Evolutionary conservation across 2,329 filamentous ascomycete species (phyloP).

Genomic region (Elsinoe fawcettii): DNA sequence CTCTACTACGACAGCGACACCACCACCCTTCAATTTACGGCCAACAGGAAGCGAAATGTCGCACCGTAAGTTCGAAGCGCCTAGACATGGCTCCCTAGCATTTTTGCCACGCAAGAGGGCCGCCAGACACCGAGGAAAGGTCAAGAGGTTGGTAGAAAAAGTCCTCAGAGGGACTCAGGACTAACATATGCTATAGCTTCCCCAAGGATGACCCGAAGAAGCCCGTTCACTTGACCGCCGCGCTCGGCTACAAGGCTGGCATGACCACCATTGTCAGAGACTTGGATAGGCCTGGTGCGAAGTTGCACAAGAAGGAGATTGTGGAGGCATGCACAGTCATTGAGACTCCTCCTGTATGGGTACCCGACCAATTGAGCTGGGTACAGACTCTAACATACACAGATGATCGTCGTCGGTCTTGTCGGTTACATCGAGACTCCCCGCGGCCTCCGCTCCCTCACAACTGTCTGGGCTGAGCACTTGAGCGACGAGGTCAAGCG

Average conservation of each 20-base stretch:
- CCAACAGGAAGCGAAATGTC: slow-evolving; percentile 32
- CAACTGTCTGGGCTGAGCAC: slow-evolving; percentile 99
- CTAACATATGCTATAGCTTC: slow-evolving; percentile 57
- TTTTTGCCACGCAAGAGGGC: slow-evolving; percentile 68
- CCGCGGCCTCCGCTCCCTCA: slow-evolving; percentile 97
- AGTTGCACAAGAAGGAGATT: slow-evolving; percentile 97
- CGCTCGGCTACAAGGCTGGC: slow-evolving; percentile 99
- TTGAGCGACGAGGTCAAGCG: slow-evolving; percentile 97
- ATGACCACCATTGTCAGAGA: slow-evolving; percentile 99
- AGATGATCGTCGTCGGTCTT: slow-evolving; percentile 99
- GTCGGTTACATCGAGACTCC: slow-evolving; percentile 99
- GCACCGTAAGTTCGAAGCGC: slow-evolving; percentile 72
- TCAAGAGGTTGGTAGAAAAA: slow-evolving; percentile 71
- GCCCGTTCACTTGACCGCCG: slow-evolving; percentile 94
- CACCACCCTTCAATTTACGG: background rate
- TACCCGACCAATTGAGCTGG: background rate
- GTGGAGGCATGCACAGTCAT: slow-evolving; percentile 82
- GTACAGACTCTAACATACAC: slow-evolving; percentile 22
- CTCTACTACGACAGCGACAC: background rate
- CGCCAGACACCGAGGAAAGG: slow-evolving; percentile 89
- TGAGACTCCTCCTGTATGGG: slow-evolving; percentile 78
- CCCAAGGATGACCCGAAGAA: slow-evolving; percentile 99
- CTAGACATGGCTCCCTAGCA: slow-evolving; percentile 71
- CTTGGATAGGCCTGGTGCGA: slow-evolving; percentile 96
- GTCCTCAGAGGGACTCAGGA: background rate